These are phyloP conservation scores for Trichosporon coremiiforme DNA, from an alignment of 1,284 basidiomycete genomes.

Conservation along the genomic window DNA sequence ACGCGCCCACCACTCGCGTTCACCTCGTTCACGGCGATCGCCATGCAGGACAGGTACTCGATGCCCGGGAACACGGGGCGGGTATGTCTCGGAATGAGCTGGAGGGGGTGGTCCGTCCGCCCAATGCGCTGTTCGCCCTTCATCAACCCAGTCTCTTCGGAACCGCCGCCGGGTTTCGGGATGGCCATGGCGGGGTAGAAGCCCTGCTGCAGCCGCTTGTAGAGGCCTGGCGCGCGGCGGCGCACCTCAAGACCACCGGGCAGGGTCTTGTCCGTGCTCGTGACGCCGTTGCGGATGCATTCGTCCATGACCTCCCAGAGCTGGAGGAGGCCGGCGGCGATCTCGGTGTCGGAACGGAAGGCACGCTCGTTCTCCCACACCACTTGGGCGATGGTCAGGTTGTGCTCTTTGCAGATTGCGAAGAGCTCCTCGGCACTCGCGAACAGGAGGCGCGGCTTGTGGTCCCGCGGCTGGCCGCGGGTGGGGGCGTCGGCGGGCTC, in stretches of 20 bases:
- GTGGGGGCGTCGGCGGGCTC: not conserved
- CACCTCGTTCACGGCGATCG: conserved; percentile 79
- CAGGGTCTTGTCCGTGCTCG: conserved; percentile 70
- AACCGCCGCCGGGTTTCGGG: conserved; percentile 9
- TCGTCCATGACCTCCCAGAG: conserved; percentile 92
- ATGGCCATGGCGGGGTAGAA: conserved; percentile 53
- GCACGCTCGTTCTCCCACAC: conserved; percentile 91
- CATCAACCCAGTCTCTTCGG: conserved; percentile 18
- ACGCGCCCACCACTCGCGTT: conserved; percentile 91
- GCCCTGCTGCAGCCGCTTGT: conserved; percentile 77
- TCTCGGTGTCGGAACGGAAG: conserved; percentile 75
- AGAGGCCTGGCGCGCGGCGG: conserved; percentile 79
- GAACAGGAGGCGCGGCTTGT: conserved; percentile 63
- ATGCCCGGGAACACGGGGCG: conserved; percentile 73
- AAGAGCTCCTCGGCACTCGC: conserved; percentile 38
- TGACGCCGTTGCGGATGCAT: conserved; percentile 85
- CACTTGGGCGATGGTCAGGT: conserved; percentile 92
- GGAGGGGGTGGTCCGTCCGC: conserved; percentile 68
- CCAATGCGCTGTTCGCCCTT: conserved; percentile 33
- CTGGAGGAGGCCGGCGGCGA: conserved; percentile 67
- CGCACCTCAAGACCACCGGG: conserved; percentile 81
- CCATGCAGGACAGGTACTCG: conserved; percentile 91
- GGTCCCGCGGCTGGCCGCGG: not conserved
- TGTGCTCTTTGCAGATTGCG: conserved; percentile 37
- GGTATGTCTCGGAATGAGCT: conserved; percentile 74